phyloP scores from a whole-genome alignment of 441 rosid species.

The Melianthus villosus region DNA sequence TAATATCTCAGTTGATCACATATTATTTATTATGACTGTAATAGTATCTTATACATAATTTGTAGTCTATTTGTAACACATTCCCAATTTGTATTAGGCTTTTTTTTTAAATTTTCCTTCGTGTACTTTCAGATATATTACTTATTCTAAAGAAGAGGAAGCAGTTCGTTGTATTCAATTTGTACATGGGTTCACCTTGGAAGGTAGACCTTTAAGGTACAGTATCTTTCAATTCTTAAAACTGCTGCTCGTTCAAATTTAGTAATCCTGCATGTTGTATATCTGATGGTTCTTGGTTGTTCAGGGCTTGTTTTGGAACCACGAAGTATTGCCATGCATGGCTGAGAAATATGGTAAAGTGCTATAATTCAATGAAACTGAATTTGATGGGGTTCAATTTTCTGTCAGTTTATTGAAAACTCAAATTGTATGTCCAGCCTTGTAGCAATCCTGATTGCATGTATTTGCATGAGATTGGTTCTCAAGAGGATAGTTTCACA shows the following conservation, averaged over 20 bases:
- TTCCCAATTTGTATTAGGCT: no score
- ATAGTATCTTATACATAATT: no score
- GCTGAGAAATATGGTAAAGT: slow-evolving; percentile 39
- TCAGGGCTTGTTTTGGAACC: slow-evolving; percentile 60
- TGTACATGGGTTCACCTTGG: slow-evolving; percentile 37
- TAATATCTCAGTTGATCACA: no score
- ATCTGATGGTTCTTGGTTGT: slow-evolving; percentile 2
- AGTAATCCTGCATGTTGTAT: slow-evolving; percentile 3
- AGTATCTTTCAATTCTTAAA: slow-evolving; percentile 6
- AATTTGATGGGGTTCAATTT: not conserved
- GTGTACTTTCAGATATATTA: slow-evolving; percentile 27
- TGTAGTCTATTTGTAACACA: no score
- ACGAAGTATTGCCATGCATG: slow-evolving; percentile 67
- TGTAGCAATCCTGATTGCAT: slow-evolving; percentile 48
- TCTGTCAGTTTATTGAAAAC: not conserved
- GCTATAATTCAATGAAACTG: not conserved
- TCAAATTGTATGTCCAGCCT: slow-evolving; percentile 23
- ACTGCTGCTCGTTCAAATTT: slow-evolving; percentile 1
- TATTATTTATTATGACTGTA: not conserved
- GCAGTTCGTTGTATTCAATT: slow-evolving; percentile 46
- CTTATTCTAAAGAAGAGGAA: slow-evolving; percentile 47
- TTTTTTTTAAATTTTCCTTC: not conserved
- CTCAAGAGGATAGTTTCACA: slow-evolving; percentile 47
- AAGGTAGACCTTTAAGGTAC: slow-evolving; percentile 45
- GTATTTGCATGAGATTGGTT: slow-evolving; percentile 50